Conservation (phyloP, 2,329 filamentous ascomycete genomes). For the Monilinia polystroma region DNA sequence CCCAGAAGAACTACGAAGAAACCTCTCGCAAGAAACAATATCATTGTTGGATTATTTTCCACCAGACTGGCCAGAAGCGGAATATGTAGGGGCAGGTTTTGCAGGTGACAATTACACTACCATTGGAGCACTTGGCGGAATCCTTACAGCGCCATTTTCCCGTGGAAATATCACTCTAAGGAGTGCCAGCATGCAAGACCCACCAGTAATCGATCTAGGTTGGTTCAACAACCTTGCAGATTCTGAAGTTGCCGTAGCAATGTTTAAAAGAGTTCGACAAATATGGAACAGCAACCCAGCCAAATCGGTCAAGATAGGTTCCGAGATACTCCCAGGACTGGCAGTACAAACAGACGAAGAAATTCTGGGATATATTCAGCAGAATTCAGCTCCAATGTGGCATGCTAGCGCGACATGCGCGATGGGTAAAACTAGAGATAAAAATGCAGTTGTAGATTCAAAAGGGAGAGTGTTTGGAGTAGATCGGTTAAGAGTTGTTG, state of each 20-base stretch:
- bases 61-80: constrained; percentile 27
- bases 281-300: constrained; percentile 8
- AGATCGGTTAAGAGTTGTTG: constrained; percentile 10
- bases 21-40: constrained; percentile 8
- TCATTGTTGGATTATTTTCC: constrained; percentile 15
- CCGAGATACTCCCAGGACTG: not conserved
- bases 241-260: constrained; percentile 45
- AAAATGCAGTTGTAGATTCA: constrained; percentile 17
- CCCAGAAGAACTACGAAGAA: constrained; percentile 7
- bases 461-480: constrained; percentile 14
- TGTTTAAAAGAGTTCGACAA: constrained; percentile 46
- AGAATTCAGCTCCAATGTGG: constrained; percentile 4
- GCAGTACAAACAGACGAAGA: constrained; percentile 13
- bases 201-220: constrained; percentile 45
- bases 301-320: not conserved
- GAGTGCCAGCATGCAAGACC: constrained; percentile 39
- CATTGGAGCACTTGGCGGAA: constrained; percentile 18
- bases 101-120: constrained; percentile 11
- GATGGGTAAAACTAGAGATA: constrained; percentile 14
- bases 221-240: constrained; percentile 47
- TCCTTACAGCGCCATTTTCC: constrained; percentile 41
- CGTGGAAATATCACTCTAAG: constrained; percentile 43
- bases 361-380: constrained; percentile 5
- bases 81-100: constrained; percentile 23
- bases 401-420: constrained; percentile 18